phyloP scores from a whole-genome alignment of 257 asterid genomes.

The Przewalskia tangutica region DNA sequence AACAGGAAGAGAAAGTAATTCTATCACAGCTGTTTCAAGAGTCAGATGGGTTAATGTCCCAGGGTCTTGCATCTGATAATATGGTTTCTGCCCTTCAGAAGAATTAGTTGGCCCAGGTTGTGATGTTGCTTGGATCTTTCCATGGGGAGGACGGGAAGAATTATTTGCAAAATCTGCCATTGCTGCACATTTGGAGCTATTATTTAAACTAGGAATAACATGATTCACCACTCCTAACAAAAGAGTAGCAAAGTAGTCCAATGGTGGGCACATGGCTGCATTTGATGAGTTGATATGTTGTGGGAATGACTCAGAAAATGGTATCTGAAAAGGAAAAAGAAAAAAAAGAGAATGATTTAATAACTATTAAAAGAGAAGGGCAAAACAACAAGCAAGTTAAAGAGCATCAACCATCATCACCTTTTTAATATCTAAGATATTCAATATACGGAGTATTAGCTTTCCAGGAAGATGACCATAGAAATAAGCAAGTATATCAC shows the following conservation, averaged over 20 bases:
- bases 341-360: slow-evolving; percentile 9
- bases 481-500: slow-evolving; percentile 93
- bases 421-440: slow-evolving; percentile 77
- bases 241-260: slow-evolving; percentile 87
- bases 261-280: slow-evolving; percentile 71
- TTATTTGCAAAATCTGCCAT: slow-evolving; percentile 41
- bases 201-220: slow-evolving; percentile 77
- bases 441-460: slow-evolving; percentile 70
- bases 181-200: slow-evolving; percentile 47
- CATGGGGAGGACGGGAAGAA: slow-evolving; percentile 38
- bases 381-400: slow-evolving; percentile 2
- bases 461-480: slow-evolving; percentile 94
- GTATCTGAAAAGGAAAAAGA: slow-evolving; percentile 79
- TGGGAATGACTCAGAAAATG: slow-evolving; percentile 91
- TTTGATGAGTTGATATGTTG: slow-evolving; percentile 77
- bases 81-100: slow-evolving; percentile 74
- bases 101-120: slow-evolving; percentile 47
- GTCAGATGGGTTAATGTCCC: slow-evolving; percentile 88
- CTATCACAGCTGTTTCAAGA: slow-evolving; percentile 96
- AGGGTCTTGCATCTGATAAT: slow-evolving; percentile 93
- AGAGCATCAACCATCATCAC: slow-evolving; percentile 25
- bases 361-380: slow-evolving; percentile 9
- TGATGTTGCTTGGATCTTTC: slow-evolving; percentile 47
- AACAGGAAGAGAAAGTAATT: slow-evolving; percentile 82
- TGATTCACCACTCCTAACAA: slow-evolving; percentile 79